These are phyloP conservation scores for Cytospora paraplurivora DNA, from an alignment of 2,329 filamentous ascomycete genomes.

Conservation along the genomic window DNA sequence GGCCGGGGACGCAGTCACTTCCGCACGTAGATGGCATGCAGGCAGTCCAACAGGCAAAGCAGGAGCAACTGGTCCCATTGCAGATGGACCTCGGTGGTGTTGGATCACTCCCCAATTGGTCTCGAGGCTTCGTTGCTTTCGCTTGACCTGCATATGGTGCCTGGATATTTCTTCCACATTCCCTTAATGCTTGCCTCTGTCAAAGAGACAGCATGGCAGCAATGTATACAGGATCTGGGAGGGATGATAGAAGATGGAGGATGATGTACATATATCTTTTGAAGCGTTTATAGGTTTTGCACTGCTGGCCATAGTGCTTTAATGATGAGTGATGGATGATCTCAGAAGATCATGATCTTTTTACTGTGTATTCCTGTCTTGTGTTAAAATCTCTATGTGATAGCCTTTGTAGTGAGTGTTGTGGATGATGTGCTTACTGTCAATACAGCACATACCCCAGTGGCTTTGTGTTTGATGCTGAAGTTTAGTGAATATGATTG, in stretches of 20 bases:
- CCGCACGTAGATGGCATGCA: background rate
- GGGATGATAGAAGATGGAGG: background rate
- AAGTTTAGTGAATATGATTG: no score
- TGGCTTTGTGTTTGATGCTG: no score
- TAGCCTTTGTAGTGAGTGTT: background rate
- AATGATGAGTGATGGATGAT: conserved; percentile 27
- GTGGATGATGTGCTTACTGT: background rate
- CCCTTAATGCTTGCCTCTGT: background rate
- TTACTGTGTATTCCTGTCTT: background rate
- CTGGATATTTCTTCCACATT: background rate
- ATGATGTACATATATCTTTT: conserved; percentile 8
- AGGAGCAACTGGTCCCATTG: background rate
- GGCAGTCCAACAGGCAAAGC: background rate
- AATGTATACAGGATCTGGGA: background rate
- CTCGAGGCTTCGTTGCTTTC: background rate
- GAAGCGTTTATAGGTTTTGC: conserved; percentile 7
- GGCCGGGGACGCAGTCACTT: background rate
- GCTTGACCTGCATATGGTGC: conserved; percentile 6
- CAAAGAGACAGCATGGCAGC: conserved; percentile 2
- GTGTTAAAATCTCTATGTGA: background rate
- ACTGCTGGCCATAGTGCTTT: conserved; percentile 20
- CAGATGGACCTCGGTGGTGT: background rate
- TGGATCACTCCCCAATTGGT: background rate
- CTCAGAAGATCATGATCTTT: background rate
- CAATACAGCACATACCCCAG: no score